A percentile compares a stretch with the other conserved stretches of the same genome.
These are phyloP conservation scores for Microbotryomycetes sp. DNA, from an alignment of 1,284 basidiomycete genomes.

Conservation along the genomic window DNA sequence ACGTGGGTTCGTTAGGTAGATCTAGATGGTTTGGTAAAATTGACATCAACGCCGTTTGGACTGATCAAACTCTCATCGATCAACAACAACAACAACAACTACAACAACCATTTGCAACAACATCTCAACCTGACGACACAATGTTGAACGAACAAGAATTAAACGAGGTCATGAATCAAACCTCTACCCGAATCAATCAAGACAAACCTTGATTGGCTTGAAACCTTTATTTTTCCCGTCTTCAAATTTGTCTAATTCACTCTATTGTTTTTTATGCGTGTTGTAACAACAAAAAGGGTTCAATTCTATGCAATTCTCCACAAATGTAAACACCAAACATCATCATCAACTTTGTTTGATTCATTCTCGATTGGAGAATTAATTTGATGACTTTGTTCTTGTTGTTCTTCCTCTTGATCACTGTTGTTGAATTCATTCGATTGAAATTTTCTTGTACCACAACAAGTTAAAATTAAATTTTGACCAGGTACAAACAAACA, in stretches of 20 bases:
- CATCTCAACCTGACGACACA: conserved; percentile 4
- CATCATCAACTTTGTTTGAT: no score
- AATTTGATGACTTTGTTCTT: no score
- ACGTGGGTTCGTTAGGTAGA: conserved; percentile 62
- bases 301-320: no score
- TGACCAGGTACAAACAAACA: background rate
- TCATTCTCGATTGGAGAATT: no score
- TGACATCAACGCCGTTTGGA: conserved; percentile 45
- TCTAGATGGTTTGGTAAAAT: conserved; percentile 69
- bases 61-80: background rate
- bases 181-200: no score
- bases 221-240: no score
- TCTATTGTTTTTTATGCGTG: no score
- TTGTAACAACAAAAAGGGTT: no score
- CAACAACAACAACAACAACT: background rate
- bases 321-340: no score
- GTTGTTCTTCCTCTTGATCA: no score
- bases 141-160: conserved; percentile 19
- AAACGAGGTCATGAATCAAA: conserved; percentile 15
- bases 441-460: conserved; percentile 5
- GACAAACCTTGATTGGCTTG: no score
- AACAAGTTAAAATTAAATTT: conserved; percentile 10
- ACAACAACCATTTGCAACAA: background rate
- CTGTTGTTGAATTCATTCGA: background rate
- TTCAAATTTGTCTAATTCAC: no score